phyloP scores from a whole-genome alignment of 2,329 filamentous ascomycete species.

The Colletotrichum lentis region DNA sequence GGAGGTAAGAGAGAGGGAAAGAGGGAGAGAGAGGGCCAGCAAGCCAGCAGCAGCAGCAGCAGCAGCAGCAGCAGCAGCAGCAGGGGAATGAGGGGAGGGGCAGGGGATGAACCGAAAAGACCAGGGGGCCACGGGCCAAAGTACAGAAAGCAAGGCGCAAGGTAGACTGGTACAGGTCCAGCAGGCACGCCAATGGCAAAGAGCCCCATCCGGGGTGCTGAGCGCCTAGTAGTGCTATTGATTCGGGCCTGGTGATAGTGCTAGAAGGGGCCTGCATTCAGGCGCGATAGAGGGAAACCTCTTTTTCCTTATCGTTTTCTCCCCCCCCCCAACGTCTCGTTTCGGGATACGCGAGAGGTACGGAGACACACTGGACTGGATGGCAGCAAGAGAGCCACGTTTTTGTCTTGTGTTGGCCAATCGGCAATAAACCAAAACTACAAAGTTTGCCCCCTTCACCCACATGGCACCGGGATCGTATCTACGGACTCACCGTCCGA shows the following conservation, averaged over 20 bases:
- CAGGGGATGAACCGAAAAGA: neutral
- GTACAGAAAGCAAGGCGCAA: conserved; percentile 3
- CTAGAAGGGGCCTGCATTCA: too few species aligned
- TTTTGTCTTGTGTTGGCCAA: too few species aligned
- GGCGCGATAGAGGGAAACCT: conserved; percentile 12
- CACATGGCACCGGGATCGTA: neutral
- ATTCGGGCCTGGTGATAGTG: too few species aligned
- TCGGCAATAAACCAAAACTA: neutral
- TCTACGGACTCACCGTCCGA: neutral
- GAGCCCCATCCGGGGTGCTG: too few species aligned
- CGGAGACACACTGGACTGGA: neutral
- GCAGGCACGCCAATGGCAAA: neutral
- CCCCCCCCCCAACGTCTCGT: neutral
- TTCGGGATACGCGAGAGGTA: neutral
- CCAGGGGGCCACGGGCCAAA: conserved; percentile 12
- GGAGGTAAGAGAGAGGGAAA: neutral
- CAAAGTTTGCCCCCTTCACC: neutral
- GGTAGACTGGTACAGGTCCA: neutral
- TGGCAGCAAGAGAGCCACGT: neutral
- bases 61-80: neutral
- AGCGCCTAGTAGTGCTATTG: too few species aligned
- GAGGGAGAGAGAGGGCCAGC: too few species aligned
- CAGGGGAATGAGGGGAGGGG: neutral
- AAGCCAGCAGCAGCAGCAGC: too few species aligned
- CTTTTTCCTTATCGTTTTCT: conserved; percentile 11